Evolutionary conservation across 148 eudicot species (phyloP).

Genomic region (Vaccinium corymbosum): DNA sequence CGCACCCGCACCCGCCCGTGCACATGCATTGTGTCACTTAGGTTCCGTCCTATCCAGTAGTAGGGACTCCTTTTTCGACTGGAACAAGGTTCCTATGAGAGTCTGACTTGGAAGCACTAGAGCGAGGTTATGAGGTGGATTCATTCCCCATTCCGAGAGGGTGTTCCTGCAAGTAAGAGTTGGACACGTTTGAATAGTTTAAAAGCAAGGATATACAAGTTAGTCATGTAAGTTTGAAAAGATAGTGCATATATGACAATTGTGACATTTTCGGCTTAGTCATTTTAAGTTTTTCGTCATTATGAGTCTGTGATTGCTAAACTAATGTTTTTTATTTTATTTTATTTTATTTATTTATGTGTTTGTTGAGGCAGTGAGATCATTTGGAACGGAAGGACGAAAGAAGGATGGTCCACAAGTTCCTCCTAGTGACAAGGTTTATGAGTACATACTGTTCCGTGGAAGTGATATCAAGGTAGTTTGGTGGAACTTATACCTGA

Average conservation of each 20-base stretch:
- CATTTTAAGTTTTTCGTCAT: neutral
- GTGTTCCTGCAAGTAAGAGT: neutral
- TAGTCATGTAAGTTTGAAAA: neutral
- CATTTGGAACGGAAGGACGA: slow-evolving; percentile 92
- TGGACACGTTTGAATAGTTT: neutral
- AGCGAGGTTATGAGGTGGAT: neutral
- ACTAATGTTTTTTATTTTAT: neutral
- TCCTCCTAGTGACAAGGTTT: slow-evolving; percentile 74
- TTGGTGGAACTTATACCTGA: neutral
- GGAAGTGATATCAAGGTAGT: slow-evolving; percentile 94
- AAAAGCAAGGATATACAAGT: neutral
- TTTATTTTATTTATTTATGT: too few relatives aligned
- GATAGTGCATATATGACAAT: too few relatives aligned
- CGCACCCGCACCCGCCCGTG: too few relatives aligned
- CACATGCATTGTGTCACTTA: too few relatives aligned
- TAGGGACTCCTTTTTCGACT: neutral
- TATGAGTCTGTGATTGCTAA: neutral
- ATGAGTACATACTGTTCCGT: slow-evolving; percentile 73
- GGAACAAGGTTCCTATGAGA: neutral
- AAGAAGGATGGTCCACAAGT: slow-evolving; percentile 83
- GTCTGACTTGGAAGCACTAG: neutral
- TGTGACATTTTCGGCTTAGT: neutral
- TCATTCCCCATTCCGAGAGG: neutral
- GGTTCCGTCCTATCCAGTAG: neutral
- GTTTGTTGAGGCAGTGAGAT: slow-evolving; percentile 50